Percentiles rank a stretch among this genome's conserved stretches.
phyloP scores from a whole-genome alignment of 2,329 filamentous ascomycete genomes.

The Beauveria bassiana region DNA sequence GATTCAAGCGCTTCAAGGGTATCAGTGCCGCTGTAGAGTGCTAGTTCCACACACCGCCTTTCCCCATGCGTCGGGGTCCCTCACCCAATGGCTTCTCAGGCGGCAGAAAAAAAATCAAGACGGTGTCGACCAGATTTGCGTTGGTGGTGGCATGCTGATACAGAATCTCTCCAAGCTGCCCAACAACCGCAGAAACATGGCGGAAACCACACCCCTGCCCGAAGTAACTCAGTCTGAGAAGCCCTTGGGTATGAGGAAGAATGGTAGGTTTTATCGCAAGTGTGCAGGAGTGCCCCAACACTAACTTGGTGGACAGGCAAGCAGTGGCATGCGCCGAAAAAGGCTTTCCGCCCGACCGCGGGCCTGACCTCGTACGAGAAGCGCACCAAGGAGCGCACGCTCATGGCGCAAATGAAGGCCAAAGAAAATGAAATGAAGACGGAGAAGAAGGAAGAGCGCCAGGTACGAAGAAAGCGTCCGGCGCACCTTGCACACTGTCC shows the following conservation, averaged over 20 bases:
- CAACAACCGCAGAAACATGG: not conserved
- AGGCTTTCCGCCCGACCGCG: conserved; percentile 73
- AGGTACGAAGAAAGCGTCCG: conserved; percentile 47
- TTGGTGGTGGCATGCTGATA: not conserved
- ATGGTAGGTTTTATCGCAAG: not conserved
- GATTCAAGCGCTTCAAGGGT: not conserved
- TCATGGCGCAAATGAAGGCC: conserved; percentile 71
- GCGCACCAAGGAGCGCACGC: conserved; percentile 61
- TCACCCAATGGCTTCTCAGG: not conserved
- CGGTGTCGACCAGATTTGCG: not conserved
- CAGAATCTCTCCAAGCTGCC: not conserved
- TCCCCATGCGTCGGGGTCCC: not conserved
- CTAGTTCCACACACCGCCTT: not conserved
- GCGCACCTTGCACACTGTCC: not conserved
- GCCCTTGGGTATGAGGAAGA: conserved; percentile 11
- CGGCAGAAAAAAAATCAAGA: conserved; percentile 1
- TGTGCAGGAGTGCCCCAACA: not conserved
- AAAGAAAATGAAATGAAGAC: conserved; percentile 94
- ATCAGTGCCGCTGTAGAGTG: no score
- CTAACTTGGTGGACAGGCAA: conserved; percentile 55
- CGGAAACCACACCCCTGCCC: not conserved
- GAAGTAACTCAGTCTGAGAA: not conserved
- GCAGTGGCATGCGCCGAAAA: conserved; percentile 82
- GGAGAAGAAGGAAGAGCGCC: conserved; percentile 82
- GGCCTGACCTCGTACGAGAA: conserved; percentile 75